Conservation (phyloP, 2,329 filamentous ascomycete species). For the Penicillium verrucosum region DNA sequence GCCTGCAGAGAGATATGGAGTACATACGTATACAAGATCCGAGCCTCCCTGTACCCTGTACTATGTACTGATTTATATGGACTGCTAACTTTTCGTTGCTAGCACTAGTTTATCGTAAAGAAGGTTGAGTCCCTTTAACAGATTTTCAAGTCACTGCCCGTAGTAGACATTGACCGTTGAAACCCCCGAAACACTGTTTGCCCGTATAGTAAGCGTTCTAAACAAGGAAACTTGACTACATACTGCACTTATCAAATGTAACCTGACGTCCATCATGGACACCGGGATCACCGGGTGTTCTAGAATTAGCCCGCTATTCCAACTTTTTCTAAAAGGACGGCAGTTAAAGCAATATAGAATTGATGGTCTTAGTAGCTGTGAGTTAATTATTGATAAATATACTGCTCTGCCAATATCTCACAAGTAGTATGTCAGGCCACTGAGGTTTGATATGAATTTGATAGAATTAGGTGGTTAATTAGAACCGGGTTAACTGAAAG, state of each 20-base stretch:
- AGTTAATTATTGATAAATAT: not conserved
- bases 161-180: not conserved
- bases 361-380: not conserved
- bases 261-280: not conserved
- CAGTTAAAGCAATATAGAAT: not conserved
- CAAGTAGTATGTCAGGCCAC: not conserved
- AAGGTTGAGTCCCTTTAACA: not conserved
- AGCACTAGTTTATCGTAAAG: not conserved
- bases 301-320: not conserved
- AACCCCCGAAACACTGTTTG: not conserved
- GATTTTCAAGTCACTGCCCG: not conserved
- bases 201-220: not conserved
- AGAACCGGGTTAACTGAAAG: not conserved
- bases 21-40: conserved; percentile 1
- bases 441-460: not conserved
- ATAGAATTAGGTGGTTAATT: not conserved
- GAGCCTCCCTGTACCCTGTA: not conserved
- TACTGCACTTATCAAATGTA: not conserved
- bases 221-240: not conserved
- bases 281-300: not conserved
- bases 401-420: not conserved
- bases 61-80: not conserved
- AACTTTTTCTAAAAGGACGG: not conserved
- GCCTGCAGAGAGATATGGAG: conserved; percentile 8
- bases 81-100: no score